phyloP scores from a whole-genome alignment of 495 filamentous ascomycete species.

The Annulohypoxylon maeteangense region DNA sequence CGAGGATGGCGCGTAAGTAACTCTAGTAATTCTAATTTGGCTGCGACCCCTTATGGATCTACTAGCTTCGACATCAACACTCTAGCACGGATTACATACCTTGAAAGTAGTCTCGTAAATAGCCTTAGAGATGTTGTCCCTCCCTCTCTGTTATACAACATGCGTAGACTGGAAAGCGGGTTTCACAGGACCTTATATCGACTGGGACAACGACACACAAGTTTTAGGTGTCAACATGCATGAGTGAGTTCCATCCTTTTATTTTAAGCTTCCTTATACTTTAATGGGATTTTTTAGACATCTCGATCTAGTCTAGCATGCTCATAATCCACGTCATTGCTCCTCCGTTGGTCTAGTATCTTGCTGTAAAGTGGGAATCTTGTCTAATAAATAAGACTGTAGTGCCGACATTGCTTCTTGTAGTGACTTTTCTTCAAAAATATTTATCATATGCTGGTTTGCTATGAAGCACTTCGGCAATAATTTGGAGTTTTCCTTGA shows the following conservation, averaged over 20 bases:
- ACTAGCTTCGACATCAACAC: too few species aligned
- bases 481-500: background rate
- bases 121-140: too few species aligned
- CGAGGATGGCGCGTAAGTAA: too few species aligned
- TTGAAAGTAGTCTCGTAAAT: too few species aligned
- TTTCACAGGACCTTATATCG: background rate
- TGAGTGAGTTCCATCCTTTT: background rate
- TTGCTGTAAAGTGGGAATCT: background rate
- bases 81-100: too few species aligned
- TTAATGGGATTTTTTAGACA: background rate
- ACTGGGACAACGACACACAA: background rate
- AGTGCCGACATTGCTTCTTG: constrained; percentile 25
- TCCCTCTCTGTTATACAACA: too few species aligned
- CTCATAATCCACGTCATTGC: background rate
- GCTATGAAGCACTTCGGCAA: background rate
- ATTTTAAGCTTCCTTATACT: background rate
- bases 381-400: constrained; percentile 15
- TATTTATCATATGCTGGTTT: background rate
- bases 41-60: too few species aligned
- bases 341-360: background rate
- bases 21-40: too few species aligned
- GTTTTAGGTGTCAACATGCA: background rate
- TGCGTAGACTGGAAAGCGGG: background rate
- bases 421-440: constrained; percentile 21
- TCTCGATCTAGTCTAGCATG: constrained; percentile 1